Percentiles rank a stretch among this genome's conserved stretches.
These are phyloP conservation scores for Cymbidium sinense DNA, from an alignment of 106 monocot genomes.

Conservation along the genomic window DNA sequence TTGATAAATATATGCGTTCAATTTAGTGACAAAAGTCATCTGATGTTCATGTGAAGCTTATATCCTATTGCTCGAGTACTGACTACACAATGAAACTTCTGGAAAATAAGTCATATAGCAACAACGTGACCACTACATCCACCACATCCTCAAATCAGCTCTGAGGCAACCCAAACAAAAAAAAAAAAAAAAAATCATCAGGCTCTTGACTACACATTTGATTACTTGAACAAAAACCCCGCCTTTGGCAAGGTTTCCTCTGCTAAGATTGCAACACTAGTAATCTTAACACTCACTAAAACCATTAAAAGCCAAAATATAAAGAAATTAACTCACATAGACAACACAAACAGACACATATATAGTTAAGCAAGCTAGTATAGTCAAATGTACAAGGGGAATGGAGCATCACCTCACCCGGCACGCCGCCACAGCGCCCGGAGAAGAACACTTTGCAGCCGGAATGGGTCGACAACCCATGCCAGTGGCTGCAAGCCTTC, in stretches of 20 bases:
- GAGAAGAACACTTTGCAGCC: slow-evolving; percentile 13
- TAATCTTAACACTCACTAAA: background rate
- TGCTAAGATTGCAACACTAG: background rate
- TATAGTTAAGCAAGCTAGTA: background rate
- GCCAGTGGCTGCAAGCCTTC: slow-evolving; percentile 9
- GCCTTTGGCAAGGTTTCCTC: background rate
- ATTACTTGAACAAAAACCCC: background rate
- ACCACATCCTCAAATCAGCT: too few relatives aligned
- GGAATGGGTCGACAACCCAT: slow-evolving; percentile 11
- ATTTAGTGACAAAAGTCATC: too few relatives aligned
- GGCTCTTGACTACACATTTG: too few relatives aligned
- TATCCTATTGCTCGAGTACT: too few relatives aligned
- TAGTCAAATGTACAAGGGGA: background rate
- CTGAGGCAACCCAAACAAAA: too few relatives aligned
- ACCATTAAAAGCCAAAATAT: background rate
- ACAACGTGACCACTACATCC: too few relatives aligned
- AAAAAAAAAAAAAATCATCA: too few relatives aligned
- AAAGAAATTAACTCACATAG: background rate
- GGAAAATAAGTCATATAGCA: too few relatives aligned
- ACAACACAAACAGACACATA: background rate
- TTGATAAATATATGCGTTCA: too few relatives aligned
- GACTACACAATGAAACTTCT: too few relatives aligned
- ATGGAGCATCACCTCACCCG: slow-evolving; percentile 16
- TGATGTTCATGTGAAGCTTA: too few relatives aligned
- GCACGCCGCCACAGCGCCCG: slow-evolving; percentile 2